Conservation (phyloP, 176 grass and related monocot genomes). For the Canna indica region DNA sequence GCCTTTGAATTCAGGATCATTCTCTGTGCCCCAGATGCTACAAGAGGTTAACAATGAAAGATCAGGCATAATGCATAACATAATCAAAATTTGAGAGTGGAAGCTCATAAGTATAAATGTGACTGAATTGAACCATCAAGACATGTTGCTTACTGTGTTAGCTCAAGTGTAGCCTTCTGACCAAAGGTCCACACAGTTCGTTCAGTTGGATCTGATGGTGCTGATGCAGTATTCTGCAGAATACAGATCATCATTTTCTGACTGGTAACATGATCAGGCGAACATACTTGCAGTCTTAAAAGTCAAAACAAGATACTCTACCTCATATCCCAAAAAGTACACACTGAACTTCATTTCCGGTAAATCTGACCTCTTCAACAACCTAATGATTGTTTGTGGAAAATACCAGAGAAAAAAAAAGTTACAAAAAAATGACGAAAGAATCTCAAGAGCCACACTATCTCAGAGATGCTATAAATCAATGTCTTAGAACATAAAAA, state of each 20-base stretch:
- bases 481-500: too few species aligned
- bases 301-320: not conserved
- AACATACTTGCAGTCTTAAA: not conserved
- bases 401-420: not conserved
- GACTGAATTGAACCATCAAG: not conserved
- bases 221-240: constrained; percentile 48
- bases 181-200: constrained; percentile 86
- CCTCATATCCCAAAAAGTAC: constrained; percentile 92
- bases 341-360: constrained; percentile 92
- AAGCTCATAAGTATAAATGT: constrained; percentile 1
- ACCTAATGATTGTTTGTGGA: constrained; percentile 25
- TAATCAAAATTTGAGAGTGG: not conserved
- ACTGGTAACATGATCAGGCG: not conserved
- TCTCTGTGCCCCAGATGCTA: constrained; percentile 97
- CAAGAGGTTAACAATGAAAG: constrained; percentile 5
- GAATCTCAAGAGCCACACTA: too few species aligned
- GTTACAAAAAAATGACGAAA: too few species aligned
- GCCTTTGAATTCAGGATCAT: constrained; percentile 88
- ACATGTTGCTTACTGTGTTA: constrained; percentile 54
- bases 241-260: not conserved
- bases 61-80: not conserved
- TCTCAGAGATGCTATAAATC: too few species aligned
- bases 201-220: constrained; percentile 57
- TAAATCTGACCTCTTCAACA: constrained; percentile 94
- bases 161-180: constrained; percentile 89